These are phyloP conservation scores for Xylaria hypoxylon DNA, from an alignment of 2,329 filamentous ascomycete genomes.

Conservation along the genomic window DNA sequence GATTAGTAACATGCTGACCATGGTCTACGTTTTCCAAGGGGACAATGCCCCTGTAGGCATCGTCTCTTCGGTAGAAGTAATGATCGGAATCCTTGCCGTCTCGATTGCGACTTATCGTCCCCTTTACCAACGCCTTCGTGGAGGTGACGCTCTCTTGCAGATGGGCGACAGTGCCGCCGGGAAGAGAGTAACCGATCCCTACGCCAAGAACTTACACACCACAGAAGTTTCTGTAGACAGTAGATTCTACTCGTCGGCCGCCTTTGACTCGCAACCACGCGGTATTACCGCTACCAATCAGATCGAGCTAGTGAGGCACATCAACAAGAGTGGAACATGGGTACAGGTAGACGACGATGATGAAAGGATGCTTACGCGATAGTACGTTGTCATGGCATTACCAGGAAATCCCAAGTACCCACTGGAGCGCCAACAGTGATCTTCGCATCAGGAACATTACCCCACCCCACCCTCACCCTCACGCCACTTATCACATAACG, in stretches of 20 bases:
- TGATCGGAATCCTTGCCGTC: constrained; percentile 35
- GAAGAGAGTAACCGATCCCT: neutral
- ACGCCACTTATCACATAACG: no score
- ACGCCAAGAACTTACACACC: neutral
- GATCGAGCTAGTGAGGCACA: constrained; percentile 30
- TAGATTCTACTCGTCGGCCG: constrained; percentile 4
- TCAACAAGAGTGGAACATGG: neutral
- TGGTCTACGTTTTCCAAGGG: constrained; percentile 6
- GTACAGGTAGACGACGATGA: neutral
- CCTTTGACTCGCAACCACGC: neutral
- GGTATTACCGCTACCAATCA: constrained; percentile 28
- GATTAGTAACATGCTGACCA: neutral
- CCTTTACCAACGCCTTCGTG: constrained; percentile 31
- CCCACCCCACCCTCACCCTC: no score
- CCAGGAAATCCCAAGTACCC: no score
- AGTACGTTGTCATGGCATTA: no score
- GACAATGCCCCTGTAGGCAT: constrained; percentile 34
- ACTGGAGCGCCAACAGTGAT: no score
- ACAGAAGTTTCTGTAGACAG: neutral
- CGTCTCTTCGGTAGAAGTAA: constrained; percentile 31
- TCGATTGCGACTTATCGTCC: constrained; percentile 41
- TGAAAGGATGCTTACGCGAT: no score
- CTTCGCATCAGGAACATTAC: no score
- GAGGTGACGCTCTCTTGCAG: neutral
- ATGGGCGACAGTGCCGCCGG: neutral